Evolutionary conservation across 148 eudicot species (phyloP).

Genomic region (Arctostaphylos glauca): DNA sequence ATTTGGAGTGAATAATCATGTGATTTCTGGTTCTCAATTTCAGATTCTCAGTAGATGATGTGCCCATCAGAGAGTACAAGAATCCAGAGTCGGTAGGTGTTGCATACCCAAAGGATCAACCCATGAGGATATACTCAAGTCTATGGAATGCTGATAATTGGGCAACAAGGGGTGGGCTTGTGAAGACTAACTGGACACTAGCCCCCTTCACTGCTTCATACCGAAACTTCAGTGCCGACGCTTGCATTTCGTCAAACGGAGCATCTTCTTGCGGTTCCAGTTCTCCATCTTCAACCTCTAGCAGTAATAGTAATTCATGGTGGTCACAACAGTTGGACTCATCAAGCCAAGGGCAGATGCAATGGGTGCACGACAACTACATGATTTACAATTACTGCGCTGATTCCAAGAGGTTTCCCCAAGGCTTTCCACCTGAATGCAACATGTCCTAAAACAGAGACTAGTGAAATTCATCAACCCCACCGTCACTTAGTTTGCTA

Average conservation of each 20-base stretch:
- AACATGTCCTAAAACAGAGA: neutral
- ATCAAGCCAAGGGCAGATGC: neutral
- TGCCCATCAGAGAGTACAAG: neutral
- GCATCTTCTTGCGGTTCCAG: neutral
- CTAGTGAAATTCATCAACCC: neutral
- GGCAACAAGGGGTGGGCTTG: neutral
- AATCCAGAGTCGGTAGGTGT: neutral
- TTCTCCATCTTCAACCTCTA: neutral
- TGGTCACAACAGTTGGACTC: neutral
- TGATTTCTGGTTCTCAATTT: neutral
- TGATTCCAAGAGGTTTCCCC: conserved; percentile 9
- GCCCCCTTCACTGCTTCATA: neutral
- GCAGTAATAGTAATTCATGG: neutral
- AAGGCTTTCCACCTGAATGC: neutral
- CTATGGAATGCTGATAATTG: neutral
- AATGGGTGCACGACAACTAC: neutral
- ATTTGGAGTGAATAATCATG: neutral
- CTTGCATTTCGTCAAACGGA: neutral
- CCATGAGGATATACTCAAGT: neutral
- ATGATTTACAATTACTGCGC: conserved; percentile 9
- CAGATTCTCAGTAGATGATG: neutral
- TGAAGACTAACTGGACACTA: neutral
- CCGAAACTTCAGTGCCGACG: neutral
- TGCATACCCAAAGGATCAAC: neutral
- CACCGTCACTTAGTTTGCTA: neutral